Percentiles rank a stretch among this genome's conserved stretches.
Evolutionary conservation across 176 grass and related monocot genomes (phyloP).

Genomic region (Aegilops umbellulata): DNA sequence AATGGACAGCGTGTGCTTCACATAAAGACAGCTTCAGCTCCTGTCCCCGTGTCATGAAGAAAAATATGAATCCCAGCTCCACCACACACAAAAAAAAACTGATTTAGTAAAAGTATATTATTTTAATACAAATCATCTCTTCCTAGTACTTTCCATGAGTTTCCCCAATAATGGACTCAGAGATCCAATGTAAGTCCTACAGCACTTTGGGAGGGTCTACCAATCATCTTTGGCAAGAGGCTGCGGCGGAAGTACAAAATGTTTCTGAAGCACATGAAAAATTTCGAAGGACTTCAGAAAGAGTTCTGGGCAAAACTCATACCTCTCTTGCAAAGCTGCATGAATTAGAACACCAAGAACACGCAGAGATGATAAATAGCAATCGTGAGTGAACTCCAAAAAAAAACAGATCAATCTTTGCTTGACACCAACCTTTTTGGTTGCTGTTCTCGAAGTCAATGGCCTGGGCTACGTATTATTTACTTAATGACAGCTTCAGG

Average conservation of each 20-base stretch:
- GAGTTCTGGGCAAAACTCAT: constrained; percentile 15
- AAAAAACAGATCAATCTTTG: background rate
- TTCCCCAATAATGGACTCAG: background rate
- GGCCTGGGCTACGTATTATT: too few species aligned
- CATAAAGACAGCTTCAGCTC: background rate
- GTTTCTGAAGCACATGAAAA: constrained; percentile 38
- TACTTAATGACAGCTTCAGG: too few species aligned
- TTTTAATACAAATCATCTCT: background rate
- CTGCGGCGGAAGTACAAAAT: constrained; percentile 14
- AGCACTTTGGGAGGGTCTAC: background rate
- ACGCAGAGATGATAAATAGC: background rate
- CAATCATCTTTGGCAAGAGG: constrained; percentile 28
- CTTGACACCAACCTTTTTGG: background rate
- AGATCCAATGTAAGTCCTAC: background rate
- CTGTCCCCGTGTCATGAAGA: too few species aligned
- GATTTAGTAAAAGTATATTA: background rate
- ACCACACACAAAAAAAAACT: background rate
- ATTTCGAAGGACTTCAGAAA: background rate
- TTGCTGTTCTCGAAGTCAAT: background rate
- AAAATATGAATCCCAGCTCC: background rate
- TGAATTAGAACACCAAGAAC: constrained; percentile 25
- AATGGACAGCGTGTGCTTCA: background rate
- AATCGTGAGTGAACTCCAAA: background rate
- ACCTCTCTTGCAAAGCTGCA: constrained; percentile 8
- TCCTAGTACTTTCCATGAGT: background rate